Evolutionary conservation across 176 grass and related monocot genomes (phyloP), one percentile per base, ranked within the genome.

Genomic region (Thalia dealbata): DNA sequence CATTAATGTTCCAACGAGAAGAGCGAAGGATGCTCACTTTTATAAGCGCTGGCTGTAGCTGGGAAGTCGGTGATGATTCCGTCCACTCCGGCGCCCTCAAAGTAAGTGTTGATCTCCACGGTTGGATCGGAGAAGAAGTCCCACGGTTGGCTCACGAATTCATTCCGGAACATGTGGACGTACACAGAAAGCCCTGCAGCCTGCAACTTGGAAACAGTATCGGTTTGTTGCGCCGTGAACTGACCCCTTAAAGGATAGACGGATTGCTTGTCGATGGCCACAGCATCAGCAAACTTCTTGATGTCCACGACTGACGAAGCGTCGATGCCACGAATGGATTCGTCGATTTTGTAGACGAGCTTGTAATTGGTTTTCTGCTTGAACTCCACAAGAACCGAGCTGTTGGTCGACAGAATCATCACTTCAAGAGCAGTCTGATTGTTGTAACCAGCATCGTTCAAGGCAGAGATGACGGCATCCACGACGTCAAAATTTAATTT

Each of bases 31-130:
- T 30, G 79, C 87, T 75, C 81, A 92, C 93, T 83, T 81, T 86
- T 90, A 78, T 97, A 92, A 78, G 82, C 78, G 46, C 48, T 82
- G 32, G 71, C 93, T 14, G 93, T 97, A 73, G 67, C 84, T 0
- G 93, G 89, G 45, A 88, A 97, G 81, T 97, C 89, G 15, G 93
- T 97, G 25, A 97, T 90, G n/a, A 92, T 50, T 12, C 93, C 93
- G 64, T 89, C 83, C 25, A 90, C 30, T 0, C 62, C 50, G 73
- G 84, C 51, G 22, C 50, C 55, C 38, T 76, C n/a, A 72, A 84
- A 74, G 84, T 84, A 92, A 69, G 27, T 77, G 81, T 97, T 97
- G 38, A 97, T 91, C 74, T 97, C 82, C 32, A 84, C 87, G 9
- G 89, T 92, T 56, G 19, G 61, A 61, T 96, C 93, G 6, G 48